Evolutionary conservation across 2,329 filamentous ascomycete species (phyloP).

Genomic region (Pseudogymnoascus sp.): DNA sequence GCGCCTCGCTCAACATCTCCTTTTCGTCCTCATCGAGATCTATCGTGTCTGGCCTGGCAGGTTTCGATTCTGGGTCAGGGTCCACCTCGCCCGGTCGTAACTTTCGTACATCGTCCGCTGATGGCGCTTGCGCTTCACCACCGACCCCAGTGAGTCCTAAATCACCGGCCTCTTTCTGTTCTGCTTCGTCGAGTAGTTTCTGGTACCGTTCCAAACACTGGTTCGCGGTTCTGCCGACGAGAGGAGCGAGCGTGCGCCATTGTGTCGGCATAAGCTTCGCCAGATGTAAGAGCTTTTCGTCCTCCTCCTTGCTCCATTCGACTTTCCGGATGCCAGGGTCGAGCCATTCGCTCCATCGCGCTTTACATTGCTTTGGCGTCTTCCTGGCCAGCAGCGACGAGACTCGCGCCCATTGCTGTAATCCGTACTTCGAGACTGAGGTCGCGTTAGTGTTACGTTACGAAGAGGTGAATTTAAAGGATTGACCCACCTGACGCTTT

Average conservation of each 20-base stretch:
- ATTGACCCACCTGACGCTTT: slow-evolving; percentile 50
- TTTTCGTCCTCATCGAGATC: slow-evolving; percentile 99
- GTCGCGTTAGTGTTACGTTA: slow-evolving; percentile 11
- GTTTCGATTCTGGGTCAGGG: slow-evolving; percentile 95
- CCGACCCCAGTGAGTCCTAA: slow-evolving; percentile 80
- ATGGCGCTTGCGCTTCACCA: slow-evolving; percentile 79
- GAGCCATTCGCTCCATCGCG: slow-evolving; percentile 96
- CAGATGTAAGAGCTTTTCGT: slow-evolving; percentile 92
- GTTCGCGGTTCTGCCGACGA: slow-evolving; percentile 91
- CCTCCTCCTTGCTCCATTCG: slow-evolving; percentile 97
- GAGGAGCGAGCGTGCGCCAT: slow-evolving; percentile 96
- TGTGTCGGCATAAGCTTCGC: slow-evolving; percentile 98
- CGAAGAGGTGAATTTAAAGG: background rate
- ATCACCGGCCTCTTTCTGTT: slow-evolving; percentile 75
- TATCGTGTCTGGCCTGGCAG: slow-evolving; percentile 90
- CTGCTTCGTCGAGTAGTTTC: slow-evolving; percentile 90
- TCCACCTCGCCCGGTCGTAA: slow-evolving; percentile 90
- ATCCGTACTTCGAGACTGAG: slow-evolving; percentile 85
- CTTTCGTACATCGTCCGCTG: slow-evolving; percentile 83
- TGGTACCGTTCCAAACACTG: slow-evolving; percentile 97
- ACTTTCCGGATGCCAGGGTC: slow-evolving; percentile 97
- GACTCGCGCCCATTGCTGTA: slow-evolving; percentile 97
- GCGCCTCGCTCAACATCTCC: slow-evolving; percentile 97
- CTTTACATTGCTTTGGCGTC: slow-evolving; percentile 98
- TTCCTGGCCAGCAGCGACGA: slow-evolving; percentile 95